Evolutionary conservation across 1,284 basidiomycete genomes (phyloP).

Genomic region (Butyriboletus appendiculatus): DNA sequence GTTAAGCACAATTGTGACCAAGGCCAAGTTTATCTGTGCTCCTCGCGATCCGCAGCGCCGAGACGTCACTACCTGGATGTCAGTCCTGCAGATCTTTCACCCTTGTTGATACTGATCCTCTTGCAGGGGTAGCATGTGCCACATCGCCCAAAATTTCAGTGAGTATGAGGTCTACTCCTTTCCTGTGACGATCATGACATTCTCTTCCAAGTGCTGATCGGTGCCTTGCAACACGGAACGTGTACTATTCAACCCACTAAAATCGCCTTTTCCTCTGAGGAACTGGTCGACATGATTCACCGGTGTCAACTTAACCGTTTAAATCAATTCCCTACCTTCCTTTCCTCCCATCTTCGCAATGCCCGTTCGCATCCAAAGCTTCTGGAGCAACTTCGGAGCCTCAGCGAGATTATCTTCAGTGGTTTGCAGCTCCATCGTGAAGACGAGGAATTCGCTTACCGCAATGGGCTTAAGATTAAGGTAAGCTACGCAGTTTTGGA

Average conservation of each 20-base stretch:
- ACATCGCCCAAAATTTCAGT: constrained; percentile 68
- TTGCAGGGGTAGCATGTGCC: constrained; percentile 68
- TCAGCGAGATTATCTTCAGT: constrained; percentile 63
- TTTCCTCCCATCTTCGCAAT: constrained; percentile 59
- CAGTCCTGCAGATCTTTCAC: constrained; percentile 32
- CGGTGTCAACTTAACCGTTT: constrained; percentile 67
- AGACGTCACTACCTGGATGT: constrained; percentile 72
- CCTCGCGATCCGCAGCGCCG: constrained; percentile 52
- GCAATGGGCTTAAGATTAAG: constrained; percentile 55
- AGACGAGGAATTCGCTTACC: constrained; percentile 64
- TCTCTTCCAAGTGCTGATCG: constrained; percentile 54
- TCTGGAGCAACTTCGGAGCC: constrained; percentile 50
- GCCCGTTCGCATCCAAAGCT: constrained; percentile 63
- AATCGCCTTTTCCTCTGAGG: constrained; percentile 63
- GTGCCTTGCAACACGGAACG: constrained; percentile 65
- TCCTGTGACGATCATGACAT: constrained; percentile 26
- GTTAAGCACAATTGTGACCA: constrained; percentile 55
- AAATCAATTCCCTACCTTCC: constrained; percentile 68
- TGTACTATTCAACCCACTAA: constrained; percentile 70
- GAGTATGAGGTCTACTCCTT: constrained; percentile 35
- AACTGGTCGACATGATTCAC: constrained; percentile 69
- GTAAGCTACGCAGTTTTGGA: constrained; percentile 38
- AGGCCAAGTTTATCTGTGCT: constrained; percentile 52
- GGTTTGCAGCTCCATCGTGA: constrained; percentile 62
- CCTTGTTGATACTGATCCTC: constrained; percentile 28